Evolutionary conservation across 495 filamentous ascomycete species (phyloP), one percentile per base, ranked within the genome.

Genomic region (Massariosphaeria phaeospora): DNA sequence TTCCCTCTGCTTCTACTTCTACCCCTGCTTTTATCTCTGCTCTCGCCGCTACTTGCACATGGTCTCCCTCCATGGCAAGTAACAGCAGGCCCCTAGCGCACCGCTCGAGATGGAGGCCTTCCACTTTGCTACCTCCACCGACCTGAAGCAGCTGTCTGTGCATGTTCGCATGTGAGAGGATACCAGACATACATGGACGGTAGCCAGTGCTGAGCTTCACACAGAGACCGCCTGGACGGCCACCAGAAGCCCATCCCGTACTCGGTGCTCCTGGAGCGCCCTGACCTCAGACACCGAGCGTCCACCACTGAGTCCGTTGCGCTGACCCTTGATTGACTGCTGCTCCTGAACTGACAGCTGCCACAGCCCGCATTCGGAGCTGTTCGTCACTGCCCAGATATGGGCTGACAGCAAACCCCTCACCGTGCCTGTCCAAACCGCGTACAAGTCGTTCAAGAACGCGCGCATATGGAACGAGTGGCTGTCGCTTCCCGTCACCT

Each of bases 401-500:
- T 99, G 91, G 84, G 89, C 94, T 10, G 90, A 95, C 61, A 95
- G 89, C 15, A 97, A 99, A 65, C 89, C 93, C 12, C 69, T 97
- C 54, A 91, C 91, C 0, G 87, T 96, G 0, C 87, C 89, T 0
- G 75, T 95, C 10, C 91, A 96, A 68, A 99, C 94, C 9, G 76
- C 88, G 12, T 97, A 96, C 73, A 95, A 86, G 67, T 68, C 85
- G 1, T 96, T 97, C 62, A 90, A 89, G 63, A 77, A 75, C 21
- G 77, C 81, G 45, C 81, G 94, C 62, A 78, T 73, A 64, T 99
- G 93, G 93, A 91, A 91, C 66, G 93, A 99, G 72, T 99, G 94
- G 94, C 79, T 99, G 24, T 81, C 82, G 10, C 70, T 99, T 40
- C 91, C 94, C 11, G 80, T 95, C 63, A 78, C 77, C 1, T 89